Evolutionary conservation across 139 green algal genomes (phyloP), one percentile per base, ranked within the genome.

Genomic region (Chlorella sp.): DNA sequence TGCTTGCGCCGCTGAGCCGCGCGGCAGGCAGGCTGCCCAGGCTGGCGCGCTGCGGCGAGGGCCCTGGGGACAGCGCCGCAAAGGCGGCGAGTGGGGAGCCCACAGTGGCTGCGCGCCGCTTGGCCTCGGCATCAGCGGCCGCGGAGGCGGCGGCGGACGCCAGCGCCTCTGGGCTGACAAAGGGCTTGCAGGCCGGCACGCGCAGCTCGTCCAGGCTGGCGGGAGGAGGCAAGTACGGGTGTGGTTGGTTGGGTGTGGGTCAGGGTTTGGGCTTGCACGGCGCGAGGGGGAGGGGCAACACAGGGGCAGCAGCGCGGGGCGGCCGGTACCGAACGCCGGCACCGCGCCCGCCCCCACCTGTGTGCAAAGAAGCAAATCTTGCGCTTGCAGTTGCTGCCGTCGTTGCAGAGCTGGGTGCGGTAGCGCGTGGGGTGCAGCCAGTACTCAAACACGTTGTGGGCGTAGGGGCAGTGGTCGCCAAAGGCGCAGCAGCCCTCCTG

Each of bases 301-400:
- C 36, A 43, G 68, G 17, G 36, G 68, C 1, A 7, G 68, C 38
- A 36, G 68, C 16, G 68, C 3, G 26, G 68, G 68, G 0, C 19
- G 36, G n/a, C 0, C 36, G 3, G 17, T 26, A 26, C 19, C 19
- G 20, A n/a, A 13, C 36, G 0, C 16, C 36, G 1, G 4, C 32
- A n/a, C 26, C 44, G 6, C 34, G 30, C 28, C 5, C 5, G 7
- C 22, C 5, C 79, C 0, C 79, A 86, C 58, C 75, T 89, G 86
- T 99, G 96, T 16, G 96, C 96, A 76, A 99, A 99, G 91, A 99
- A 99, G 92, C 96, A 99, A 54, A 98, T 95, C 51, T 87, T 88
- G 58, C 95, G 92, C 22, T 60, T 84, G 90, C 95, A 98, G 62
- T 88, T 88, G 38, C 72, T 80, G 22, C 92, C 95, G 83, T 98